These are phyloP conservation scores for Trichoderma brevicompactum DNA, from an alignment of 2,329 filamentous ascomycete species.

Conservation along the genomic window DNA sequence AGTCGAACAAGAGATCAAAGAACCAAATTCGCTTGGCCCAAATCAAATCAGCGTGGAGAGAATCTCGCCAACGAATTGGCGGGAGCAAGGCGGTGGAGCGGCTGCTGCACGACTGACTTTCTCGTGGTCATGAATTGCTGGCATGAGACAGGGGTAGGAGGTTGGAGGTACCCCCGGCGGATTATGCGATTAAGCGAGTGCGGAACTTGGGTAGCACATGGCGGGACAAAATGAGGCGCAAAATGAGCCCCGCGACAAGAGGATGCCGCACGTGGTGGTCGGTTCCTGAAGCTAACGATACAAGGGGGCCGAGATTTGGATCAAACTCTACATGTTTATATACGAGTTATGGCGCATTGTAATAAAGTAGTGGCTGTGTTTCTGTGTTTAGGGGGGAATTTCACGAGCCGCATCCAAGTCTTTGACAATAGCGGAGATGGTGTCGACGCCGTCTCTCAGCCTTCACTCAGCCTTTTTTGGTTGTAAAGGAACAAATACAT, in stretches of 20 bases:
- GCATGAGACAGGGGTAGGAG: neutral
- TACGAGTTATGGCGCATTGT: neutral
- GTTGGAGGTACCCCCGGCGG: conserved; percentile 2
- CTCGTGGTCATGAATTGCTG: conserved; percentile 11
- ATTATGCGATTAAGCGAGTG: conserved; percentile 35
- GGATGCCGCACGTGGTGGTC: conserved; percentile 18
- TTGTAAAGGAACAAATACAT: conserved; percentile 9
- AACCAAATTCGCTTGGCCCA: neutral
- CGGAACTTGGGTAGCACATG: conserved; percentile 4
- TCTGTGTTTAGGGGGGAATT: neutral
- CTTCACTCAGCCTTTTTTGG: neutral
- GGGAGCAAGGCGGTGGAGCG: conserved; percentile 25
- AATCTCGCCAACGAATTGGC: conserved; percentile 25
- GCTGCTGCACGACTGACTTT: conserved; percentile 17
- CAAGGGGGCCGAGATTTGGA: neutral
- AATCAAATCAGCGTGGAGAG: neutral
- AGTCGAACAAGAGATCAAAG: neutral
- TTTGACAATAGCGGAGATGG: neutral
- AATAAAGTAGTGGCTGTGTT: too few species aligned
- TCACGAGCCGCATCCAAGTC: neutral
- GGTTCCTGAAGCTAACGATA: conserved; percentile 22
- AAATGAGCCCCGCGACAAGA: conserved; percentile 7
- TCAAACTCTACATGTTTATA: too few species aligned
- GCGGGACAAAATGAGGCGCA: neutral
- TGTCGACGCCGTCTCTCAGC: neutral